Percentiles rank a stretch among this genome's conserved stretches.
These are phyloP conservation scores for Cylindrotheca closterium DNA, from an alignment of 108 stramenopile species.

Conservation along the genomic window DNA sequence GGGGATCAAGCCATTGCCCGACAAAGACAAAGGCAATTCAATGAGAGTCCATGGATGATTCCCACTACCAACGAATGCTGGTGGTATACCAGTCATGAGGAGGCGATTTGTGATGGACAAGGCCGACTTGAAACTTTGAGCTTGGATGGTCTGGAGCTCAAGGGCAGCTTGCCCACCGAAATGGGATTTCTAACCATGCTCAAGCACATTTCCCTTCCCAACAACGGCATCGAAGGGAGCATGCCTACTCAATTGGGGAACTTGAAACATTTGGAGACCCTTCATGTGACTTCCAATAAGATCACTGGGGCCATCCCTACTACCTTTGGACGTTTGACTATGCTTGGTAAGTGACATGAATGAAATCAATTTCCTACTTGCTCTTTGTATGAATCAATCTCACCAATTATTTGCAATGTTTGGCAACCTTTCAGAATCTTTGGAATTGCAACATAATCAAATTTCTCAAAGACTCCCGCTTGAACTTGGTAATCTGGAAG, in stretches of 20 bases:
- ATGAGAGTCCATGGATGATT: slow-evolving; percentile 12
- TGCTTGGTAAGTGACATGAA: slow-evolving; percentile 12
- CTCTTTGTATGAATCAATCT: too few species aligned
- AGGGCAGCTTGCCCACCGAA: slow-evolving; percentile 35
- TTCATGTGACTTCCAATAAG: slow-evolving; percentile 8
- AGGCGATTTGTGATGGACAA: slow-evolving; percentile 33
- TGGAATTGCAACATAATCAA: slow-evolving; percentile 1
- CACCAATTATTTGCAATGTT: too few species aligned
- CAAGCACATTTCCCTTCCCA: slow-evolving; percentile 14
- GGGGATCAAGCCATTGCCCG: not conserved
- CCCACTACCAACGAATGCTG: slow-evolving; percentile 46
- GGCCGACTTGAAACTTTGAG: slow-evolving; percentile 5
- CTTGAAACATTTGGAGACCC: slow-evolving; percentile 6
- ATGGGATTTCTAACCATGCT: slow-evolving; percentile 46
- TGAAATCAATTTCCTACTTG: too few species aligned
- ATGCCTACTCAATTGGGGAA: slow-evolving; percentile 6
- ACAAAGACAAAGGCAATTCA: not conserved
- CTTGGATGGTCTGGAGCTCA: not conserved
- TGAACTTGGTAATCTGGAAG: not conserved
- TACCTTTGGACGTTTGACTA: slow-evolving; percentile 9
- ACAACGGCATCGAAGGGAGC: slow-evolving; percentile 29
- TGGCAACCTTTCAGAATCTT: not conserved
- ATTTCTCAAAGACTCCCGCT: not conserved
- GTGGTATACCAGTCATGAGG: slow-evolving; percentile 32
- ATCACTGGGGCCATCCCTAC: slow-evolving; percentile 17